Evolutionary conservation across 148 eudicot genomes (phyloP), one percentile per base, ranked within the genome.

Genomic region (Vaccinium macrocarpon): DNA sequence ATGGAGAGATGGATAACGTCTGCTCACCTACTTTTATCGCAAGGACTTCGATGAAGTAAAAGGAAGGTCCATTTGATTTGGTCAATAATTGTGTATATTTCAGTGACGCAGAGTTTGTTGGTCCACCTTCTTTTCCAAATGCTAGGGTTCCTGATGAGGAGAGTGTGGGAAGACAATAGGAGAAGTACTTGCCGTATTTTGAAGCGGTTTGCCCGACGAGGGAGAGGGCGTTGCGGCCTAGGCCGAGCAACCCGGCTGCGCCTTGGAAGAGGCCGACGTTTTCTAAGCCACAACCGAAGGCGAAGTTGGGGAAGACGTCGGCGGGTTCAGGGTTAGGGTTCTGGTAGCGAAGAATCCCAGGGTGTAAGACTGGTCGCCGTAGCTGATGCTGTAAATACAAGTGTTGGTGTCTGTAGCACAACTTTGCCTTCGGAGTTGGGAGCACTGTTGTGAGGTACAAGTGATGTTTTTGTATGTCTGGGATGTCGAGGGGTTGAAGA

Each of bases 371-470:
- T 38, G 3, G 11, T 72, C 84, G 1, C 70, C 70, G n/a, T 82
- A 82, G 3, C 1, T 10, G 18, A 52, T 56, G 4, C 51, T 68
- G 11, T 82, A 82, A 12, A 82, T 8, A 66, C 84, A 74, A 13
- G 78, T 8, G 14, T 16, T 38, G 14, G 78, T 16, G 52, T 23
- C 8, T 59, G 23, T 19, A 0, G 0, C 7, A 25, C 78, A 74
- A 4, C 27, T 11, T 0, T 0, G 0, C 6, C 6, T 5, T 46
- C 11, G 48, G 75, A 4, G 8, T 19, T 21, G 9, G 23, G 92
- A 78, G 88, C 98, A 95, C 50, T 82, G 75, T 0, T 86, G 11
- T 35, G 42, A n/a, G n/a, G n/a, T n/a, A n/a, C n/a, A n/a, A n/a
- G n/a, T n/a, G n/a, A n/a, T n/a, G n/a, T n/a, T n/a, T n/a, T n/a